phyloP scores from a whole-genome alignment of 306 rosid species.

The Acacia acuminata region DNA sequence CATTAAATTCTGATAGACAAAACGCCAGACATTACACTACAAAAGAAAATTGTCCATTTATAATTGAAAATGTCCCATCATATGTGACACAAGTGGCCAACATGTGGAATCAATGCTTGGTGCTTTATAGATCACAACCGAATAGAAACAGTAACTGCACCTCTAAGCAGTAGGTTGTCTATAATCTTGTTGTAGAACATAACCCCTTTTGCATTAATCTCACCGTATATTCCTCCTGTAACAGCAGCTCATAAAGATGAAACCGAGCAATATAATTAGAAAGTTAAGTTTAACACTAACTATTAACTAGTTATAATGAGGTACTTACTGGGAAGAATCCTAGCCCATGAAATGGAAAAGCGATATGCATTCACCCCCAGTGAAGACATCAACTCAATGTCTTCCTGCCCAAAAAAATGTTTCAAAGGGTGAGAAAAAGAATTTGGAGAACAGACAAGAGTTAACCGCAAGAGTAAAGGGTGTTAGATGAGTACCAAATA shows the following conservation, averaged over 20 bases:
- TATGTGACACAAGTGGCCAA: background rate
- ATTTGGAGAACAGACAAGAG: background rate
- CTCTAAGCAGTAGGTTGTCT: conserved; percentile 51
- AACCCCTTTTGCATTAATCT: conserved; percentile 52
- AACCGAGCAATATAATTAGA: conserved; percentile 2
- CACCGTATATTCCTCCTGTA: conserved; percentile 62
- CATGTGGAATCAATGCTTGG: background rate
- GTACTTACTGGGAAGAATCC: conserved; percentile 67
- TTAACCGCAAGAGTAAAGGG: background rate
- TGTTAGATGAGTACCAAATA: conserved; percentile 40
- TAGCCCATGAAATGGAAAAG: conserved; percentile 73
- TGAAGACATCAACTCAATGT: conserved; percentile 50
- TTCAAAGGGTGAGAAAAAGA: background rate
- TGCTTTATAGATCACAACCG: background rate
- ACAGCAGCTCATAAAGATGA: conserved; percentile 24
- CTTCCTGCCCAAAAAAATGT: conserved; percentile 45
- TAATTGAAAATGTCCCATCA: background rate
- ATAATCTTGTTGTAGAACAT: conserved; percentile 61
- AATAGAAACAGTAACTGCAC: conserved; percentile 27
- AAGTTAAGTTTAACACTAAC: background rate
- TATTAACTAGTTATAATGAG: background rate
- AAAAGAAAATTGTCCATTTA: background rate
- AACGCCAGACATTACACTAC: background rate
- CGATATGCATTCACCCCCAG: conserved; percentile 65
- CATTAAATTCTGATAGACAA: background rate